Evolutionary conservation across 2,329 filamentous ascomycete species (phyloP).

Genomic region (Ophiostoma quercus): DNA sequence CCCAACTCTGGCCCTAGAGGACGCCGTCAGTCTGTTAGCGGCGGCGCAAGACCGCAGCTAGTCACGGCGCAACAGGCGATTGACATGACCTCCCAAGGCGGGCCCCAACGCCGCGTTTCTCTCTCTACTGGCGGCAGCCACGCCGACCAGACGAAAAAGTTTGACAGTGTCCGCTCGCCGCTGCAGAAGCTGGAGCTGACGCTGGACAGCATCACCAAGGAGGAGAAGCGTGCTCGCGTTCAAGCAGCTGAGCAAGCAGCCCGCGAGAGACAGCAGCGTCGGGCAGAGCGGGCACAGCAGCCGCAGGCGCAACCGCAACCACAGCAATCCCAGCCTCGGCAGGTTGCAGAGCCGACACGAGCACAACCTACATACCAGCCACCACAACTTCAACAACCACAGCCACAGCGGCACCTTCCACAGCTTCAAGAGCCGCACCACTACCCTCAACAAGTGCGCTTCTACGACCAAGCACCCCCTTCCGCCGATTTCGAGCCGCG

Average conservation of each 20-base stretch:
- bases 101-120: background rate
- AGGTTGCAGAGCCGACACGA: background rate
- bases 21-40: constrained; percentile 26
- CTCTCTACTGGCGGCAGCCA: constrained; percentile 27
- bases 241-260: constrained; percentile 73
- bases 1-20: constrained; percentile 29
- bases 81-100: constrained; percentile 26
- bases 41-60: constrained; percentile 20
- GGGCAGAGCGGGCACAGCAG: constrained; percentile 18
- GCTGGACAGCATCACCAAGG: constrained; percentile 87
- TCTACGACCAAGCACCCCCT: constrained; percentile 32
- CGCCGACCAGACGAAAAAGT: constrained; percentile 47
- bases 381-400: constrained; percentile 9
- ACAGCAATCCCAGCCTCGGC: background rate
- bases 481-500: constrained; percentile 31
- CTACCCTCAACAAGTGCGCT: constrained; percentile 32
- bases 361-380: background rate
- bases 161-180: constrained; percentile 79
- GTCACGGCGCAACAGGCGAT: constrained; percentile 20
- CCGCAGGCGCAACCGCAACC: constrained; percentile 15
- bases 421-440: constrained; percentile 24
- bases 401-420: background rate
- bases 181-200: constrained; percentile 90
- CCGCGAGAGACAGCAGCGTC: constrained; percentile 52
- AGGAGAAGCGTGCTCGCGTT: constrained; percentile 82